These are phyloP conservation scores for Anacardium occidentale DNA, from an alignment of 345 rosid genomes.

Conservation along the genomic window DNA sequence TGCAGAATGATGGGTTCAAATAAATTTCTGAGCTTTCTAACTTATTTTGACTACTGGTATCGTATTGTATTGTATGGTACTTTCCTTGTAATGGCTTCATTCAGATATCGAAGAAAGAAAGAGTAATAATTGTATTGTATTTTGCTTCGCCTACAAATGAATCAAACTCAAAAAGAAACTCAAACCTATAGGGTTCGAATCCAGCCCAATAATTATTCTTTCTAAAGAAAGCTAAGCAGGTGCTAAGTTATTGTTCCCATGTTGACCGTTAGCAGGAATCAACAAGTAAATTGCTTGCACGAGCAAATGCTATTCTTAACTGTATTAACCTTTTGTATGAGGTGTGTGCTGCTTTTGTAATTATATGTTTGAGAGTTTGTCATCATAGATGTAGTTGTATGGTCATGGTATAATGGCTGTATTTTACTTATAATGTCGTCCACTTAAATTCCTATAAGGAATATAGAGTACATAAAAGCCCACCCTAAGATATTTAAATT, in stretches of 20 bases:
- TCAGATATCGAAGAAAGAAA: no score
- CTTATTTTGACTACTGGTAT: no score
- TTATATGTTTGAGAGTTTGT: not conserved
- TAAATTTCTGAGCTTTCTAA: no score
- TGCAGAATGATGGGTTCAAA: no score
- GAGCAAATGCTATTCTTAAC: conserved; percentile 89
- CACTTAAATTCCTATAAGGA: conserved; percentile 5
- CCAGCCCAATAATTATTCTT: conserved; percentile 18
- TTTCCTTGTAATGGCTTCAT: no score
- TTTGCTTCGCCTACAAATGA: no score
- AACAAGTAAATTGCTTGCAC: conserved; percentile 87
- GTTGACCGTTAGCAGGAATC: conserved; percentile 74
- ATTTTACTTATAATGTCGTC: conserved; percentile 3
- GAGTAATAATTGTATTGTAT: no score
- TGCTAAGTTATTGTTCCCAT: conserved; percentile 13
- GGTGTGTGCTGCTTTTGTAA: conserved; percentile 39
- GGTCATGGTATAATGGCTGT: not conserved
- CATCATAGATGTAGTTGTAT: not conserved
- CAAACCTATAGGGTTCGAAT: no score
- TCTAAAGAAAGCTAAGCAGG: conserved; percentile 14
- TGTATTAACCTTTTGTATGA: conserved; percentile 88
- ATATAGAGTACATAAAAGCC: conserved; percentile 3
- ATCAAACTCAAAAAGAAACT: no score
- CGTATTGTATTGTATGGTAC: no score
- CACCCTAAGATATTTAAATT: not conserved